Evolutionary conservation across 257 asterid genomes (phyloP).

Genomic region (Solanum pimpinellifolium): DNA sequence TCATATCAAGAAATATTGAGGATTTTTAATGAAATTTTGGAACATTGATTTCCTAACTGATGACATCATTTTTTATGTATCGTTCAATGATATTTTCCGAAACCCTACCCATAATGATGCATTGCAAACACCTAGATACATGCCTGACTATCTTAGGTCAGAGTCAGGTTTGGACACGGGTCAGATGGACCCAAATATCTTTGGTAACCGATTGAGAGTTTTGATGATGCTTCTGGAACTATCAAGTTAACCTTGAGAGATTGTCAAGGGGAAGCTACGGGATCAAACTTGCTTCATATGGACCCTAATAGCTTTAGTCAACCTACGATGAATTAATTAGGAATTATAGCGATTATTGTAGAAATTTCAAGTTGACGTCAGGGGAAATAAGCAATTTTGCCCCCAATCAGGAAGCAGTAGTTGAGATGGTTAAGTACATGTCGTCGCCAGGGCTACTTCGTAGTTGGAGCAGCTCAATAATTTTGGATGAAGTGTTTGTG

Average conservation of each 20-base stretch:
- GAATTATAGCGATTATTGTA: not conserved
- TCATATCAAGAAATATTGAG: not conserved
- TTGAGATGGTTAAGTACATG: not conserved
- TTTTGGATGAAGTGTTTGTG: conserved; percentile 24
- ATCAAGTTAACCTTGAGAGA: not conserved
- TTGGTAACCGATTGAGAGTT: not conserved
- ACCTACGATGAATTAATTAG: not conserved
- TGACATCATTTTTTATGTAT: too few species aligned
- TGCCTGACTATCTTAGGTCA: too few species aligned
- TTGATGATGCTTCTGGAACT: not conserved
- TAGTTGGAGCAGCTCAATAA: conserved; percentile 33
- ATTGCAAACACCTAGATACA: too few species aligned
- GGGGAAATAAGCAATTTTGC: conserved; percentile 30
- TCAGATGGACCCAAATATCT: conserved; percentile 6
- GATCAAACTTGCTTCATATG: conserved; percentile 4
- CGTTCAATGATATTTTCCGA: too few species aligned
- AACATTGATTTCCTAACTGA: too few species aligned
- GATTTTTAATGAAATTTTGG: too few species aligned
- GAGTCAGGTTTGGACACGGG: not conserved
- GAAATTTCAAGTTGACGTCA: conserved; percentile 40
- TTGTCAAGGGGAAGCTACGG: conserved; percentile 1
- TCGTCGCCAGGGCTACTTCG: conserved; percentile 13
- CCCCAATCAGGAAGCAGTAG: conserved; percentile 7
- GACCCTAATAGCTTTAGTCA: conserved; percentile 1
- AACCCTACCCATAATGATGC: too few species aligned